These are phyloP conservation scores for Kwoniella europaea DNA, from an alignment of 768 basidiomycete species.

Conservation along the genomic window DNA sequence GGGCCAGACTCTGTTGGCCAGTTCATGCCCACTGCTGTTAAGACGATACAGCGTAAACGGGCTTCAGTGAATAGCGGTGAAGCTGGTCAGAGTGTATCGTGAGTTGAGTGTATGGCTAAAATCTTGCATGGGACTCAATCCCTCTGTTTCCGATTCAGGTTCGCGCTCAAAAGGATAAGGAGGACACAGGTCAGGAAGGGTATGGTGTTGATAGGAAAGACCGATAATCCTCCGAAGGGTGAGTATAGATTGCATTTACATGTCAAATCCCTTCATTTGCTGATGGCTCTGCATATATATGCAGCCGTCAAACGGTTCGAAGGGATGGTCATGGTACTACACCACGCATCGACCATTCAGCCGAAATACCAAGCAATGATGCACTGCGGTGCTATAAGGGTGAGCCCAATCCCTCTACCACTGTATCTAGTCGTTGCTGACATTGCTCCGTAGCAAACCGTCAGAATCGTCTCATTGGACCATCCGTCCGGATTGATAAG, in stretches of 20 bases:
- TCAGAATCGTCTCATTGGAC: constrained; percentile 80
- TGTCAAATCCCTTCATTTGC: background rate
- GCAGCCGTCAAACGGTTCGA: constrained; percentile 83
- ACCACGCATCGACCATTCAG: constrained; percentile 69
- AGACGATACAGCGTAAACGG: constrained; percentile 93
- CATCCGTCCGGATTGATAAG: constrained; percentile 85
- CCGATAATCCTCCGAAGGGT: constrained; percentile 79
- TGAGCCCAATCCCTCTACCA: constrained; percentile 42
- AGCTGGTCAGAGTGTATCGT: constrained; percentile 91
- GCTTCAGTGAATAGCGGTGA: constrained; percentile 82
- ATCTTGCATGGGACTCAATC: background rate
- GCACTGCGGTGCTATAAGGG: constrained; percentile 71
- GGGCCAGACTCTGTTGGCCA: constrained; percentile 94
- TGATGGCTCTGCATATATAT: constrained; percentile 10
- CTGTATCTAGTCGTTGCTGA: constrained; percentile 8
- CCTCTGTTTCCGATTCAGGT: constrained; percentile 33
- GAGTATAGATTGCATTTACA: constrained; percentile 27
- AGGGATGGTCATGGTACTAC: constrained; percentile 87
- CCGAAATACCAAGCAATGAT: constrained; percentile 93
- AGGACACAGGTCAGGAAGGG: constrained; percentile 84
- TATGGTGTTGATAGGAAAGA: constrained; percentile 86
- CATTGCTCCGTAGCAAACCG: constrained; percentile 68
- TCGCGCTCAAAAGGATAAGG: constrained; percentile 87
- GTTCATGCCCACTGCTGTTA: constrained; percentile 77
- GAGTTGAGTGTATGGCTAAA: constrained; percentile 4